These are phyloP conservation scores for Fraxinus cuspidata DNA, from an alignment of 257 asterid genomes.

Conservation along the genomic window DNA sequence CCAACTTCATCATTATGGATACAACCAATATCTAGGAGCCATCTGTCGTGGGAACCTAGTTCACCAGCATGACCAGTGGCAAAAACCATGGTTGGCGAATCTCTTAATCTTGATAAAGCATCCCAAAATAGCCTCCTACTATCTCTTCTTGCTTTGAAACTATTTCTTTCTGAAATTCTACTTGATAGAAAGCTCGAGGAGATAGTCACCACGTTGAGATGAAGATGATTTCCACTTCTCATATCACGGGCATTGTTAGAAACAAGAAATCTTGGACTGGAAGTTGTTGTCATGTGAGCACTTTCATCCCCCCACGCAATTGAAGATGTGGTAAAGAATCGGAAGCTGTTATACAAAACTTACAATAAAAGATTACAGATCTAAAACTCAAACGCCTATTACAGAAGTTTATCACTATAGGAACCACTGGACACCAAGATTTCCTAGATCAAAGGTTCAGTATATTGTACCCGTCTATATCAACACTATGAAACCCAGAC, in stretches of 20 bases:
- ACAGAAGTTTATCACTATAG: too few relatives aligned
- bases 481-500: too few relatives aligned
- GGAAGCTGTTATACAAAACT: too few relatives aligned
- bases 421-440: too few relatives aligned
- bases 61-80: conserved; percentile 59
- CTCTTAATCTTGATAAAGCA: conserved; percentile 66
- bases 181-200: conserved; percentile 63
- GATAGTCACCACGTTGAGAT: conserved; percentile 69
- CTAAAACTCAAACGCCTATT: too few relatives aligned
- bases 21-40: conserved; percentile 71
- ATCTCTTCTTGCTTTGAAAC: conserved; percentile 61
- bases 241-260: conserved; percentile 52
- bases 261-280: conserved; percentile 51
- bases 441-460: too few relatives aligned
- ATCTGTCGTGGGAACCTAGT: conserved; percentile 55
- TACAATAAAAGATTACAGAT: too few relatives aligned
- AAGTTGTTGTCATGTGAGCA: conserved; percentile 47
- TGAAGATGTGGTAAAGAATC: conserved; percentile 43
- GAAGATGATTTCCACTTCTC: conserved; percentile 53
- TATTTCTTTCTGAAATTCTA: conserved; percentile 55
- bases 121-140: conserved; percentile 78
- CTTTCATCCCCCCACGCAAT: conserved; percentile 37
- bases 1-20: conserved; percentile 45
- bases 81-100: conserved; percentile 58
- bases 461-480: too few relatives aligned